A percentile compares a stretch with the other conserved stretches of the same genome.
phyloP scores from a whole-genome alignment of 192 early-diverging fungal genomes.

The Funneliformis geosporum region DNA sequence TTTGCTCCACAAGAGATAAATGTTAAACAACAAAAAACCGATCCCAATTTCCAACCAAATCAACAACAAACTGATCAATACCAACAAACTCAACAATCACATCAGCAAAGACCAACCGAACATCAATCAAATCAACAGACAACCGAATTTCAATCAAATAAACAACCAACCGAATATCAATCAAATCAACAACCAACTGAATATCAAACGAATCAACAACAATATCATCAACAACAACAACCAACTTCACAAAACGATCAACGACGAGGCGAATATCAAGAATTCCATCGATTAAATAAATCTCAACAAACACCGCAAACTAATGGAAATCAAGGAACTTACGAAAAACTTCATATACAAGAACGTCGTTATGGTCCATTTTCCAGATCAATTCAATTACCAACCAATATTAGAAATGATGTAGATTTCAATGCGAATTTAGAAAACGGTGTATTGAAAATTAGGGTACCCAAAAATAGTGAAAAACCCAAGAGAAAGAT shows the following conservation, averaged over 20 bases:
- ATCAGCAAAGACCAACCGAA: not conserved
- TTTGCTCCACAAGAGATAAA: not conserved
- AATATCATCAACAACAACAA: not conserved
- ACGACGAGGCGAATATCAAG: not conserved
- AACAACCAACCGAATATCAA: not conserved
- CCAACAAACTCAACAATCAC: too few relatives aligned
- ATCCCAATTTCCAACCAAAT: too few relatives aligned
- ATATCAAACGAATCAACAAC: not conserved
- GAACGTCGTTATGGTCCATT: not conserved
- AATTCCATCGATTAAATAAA: not conserved
- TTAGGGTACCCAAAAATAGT: not conserved
- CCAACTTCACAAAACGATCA: not conserved
- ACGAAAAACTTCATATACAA: not conserved
- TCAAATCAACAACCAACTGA: not conserved
- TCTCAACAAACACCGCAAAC: not conserved
- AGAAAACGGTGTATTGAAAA: not conserved
- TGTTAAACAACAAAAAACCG: not conserved
- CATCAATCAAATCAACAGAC: not conserved
- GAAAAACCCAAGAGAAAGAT: not conserved
- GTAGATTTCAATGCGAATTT: not conserved
- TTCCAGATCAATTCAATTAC: not conserved
- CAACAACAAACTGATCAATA: too few relatives aligned
- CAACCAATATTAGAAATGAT: not conserved
- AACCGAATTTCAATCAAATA: not conserved
- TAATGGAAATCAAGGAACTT: not conserved